Conservation (phyloP, 108 stramenopile genomes). For the Fragilariopsis cylindrus region DNA sequence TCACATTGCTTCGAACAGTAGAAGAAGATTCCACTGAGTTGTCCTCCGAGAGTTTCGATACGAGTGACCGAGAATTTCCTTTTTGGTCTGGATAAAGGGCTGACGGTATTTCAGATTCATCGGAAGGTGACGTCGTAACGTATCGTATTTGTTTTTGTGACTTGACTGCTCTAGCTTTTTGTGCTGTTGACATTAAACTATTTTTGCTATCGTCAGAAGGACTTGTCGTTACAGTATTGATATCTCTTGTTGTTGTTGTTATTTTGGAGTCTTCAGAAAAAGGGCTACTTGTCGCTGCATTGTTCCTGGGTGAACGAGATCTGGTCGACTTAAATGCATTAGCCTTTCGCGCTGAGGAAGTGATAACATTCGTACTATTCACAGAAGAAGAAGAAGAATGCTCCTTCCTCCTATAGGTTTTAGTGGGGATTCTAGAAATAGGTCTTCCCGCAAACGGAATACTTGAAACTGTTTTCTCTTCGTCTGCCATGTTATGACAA, state of each 20-base stretch:
- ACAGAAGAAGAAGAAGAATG: too few relatives aligned
- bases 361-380: too few relatives aligned
- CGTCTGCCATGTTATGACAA: neutral
- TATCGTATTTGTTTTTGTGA: neutral
- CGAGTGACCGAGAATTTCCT: neutral
- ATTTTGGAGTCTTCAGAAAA: neutral
- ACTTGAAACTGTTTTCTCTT: neutral
- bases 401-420: neutral
- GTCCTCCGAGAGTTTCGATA: neutral
- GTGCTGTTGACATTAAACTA: neutral
- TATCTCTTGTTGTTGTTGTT: neutral
- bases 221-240: neutral
- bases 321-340: neutral
- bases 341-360: neutral
- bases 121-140: constrained; percentile 1
- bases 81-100: neutral
- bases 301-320: neutral
- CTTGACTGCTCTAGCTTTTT: neutral
- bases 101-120: neutral
- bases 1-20: too few relatives aligned
- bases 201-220: neutral
- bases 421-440: neutral
- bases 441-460: neutral
- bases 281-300: constrained; percentile 2
- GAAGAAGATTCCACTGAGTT: too few relatives aligned